Evolutionary conservation across 208 protist genomes (phyloP).

Genomic region (Polymyxa betae): DNA sequence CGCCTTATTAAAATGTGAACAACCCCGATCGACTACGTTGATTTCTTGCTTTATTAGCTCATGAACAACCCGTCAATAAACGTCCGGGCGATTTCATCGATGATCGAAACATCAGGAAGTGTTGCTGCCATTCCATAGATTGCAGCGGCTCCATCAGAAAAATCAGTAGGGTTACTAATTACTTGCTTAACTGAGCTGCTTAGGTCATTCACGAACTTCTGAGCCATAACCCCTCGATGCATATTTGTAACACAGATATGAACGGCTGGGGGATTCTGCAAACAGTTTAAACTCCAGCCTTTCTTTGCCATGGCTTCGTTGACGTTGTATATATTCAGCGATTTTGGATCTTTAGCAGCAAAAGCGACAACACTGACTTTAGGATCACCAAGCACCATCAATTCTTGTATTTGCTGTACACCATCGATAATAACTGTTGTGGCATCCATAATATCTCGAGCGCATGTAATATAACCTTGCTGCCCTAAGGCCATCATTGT

Average conservation of each 20-base stretch:
- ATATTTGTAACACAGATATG: conserved; percentile 55
- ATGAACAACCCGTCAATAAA: conserved; percentile 32
- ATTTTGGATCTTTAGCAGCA: background rate
- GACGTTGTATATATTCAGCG: conserved; percentile 51
- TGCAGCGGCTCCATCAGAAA: background rate
- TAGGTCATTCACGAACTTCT: conserved; percentile 13
- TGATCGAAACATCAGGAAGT: conserved; percentile 5
- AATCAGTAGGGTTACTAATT: background rate
- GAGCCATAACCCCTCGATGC: background rate
- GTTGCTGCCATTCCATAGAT: conserved; percentile 24
- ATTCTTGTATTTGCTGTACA: background rate
- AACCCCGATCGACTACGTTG: too few species aligned
- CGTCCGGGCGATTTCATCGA: conserved; percentile 37
- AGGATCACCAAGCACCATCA: conserved; percentile 51
- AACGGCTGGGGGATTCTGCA: conserved; percentile 18
- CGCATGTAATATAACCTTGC: conserved; percentile 65
- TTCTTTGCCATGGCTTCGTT: conserved; percentile 34
- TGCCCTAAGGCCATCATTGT: conserved; percentile 87
- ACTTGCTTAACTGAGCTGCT: background rate
- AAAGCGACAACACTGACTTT: conserved; percentile 12
- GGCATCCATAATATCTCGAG: conserved; percentile 45
- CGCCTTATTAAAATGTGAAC: too few species aligned
- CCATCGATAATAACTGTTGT: background rate
- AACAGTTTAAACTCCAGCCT: conserved; percentile 36
- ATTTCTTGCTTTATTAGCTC: too few species aligned